A percentile compares a stretch with the other conserved stretches of the same genome.
These are phyloP conservation scores for Cyberlindnera euphorbiiphila DNA, from an alignment of 805 yeast genomes.

Conservation along the genomic window DNA sequence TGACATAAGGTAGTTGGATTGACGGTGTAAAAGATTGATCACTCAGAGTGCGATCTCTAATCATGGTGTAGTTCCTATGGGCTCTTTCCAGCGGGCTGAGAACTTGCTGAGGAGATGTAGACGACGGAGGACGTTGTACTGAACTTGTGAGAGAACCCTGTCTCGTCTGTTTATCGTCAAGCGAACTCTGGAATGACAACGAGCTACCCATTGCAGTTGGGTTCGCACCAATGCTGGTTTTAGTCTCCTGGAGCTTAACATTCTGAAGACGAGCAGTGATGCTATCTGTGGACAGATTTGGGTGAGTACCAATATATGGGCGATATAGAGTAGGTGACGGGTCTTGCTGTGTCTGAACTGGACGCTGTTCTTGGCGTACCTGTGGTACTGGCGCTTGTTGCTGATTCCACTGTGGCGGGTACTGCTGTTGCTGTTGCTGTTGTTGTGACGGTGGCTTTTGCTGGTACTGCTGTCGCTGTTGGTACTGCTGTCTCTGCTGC, in stretches of 20 bases:
- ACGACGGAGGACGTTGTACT: background rate
- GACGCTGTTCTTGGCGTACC: conserved; percentile 6
- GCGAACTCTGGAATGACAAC: conserved; percentile 10
- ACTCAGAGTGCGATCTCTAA: background rate
- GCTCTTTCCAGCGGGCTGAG: conserved; percentile 10
- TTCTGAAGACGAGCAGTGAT: conserved; percentile 10
- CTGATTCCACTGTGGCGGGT: no score
- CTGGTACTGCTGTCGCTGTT: no score
- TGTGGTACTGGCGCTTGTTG: background rate
- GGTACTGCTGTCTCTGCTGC: no score
- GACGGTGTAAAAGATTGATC: conserved; percentile 3
- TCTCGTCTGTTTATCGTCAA: conserved; percentile 4
- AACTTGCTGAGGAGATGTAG: conserved; percentile 1
- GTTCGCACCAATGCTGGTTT: conserved; percentile 4
- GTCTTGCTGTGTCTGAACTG: no score
- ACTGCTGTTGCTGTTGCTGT: conserved; percentile 4
- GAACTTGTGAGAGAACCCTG: conserved; percentile 2
- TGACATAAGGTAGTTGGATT: conserved; percentile 7
- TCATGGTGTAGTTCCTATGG: conserved; percentile 2
- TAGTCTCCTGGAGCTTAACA: conserved; percentile 3
- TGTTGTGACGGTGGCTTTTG: background rate
- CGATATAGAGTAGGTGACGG: conserved; percentile 13
- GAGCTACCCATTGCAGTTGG: conserved; percentile 7
- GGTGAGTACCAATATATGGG: conserved; percentile 1
- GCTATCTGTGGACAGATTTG: conserved; percentile 11